These are phyloP conservation scores for Silene vulgaris DNA, from an alignment of 179 eudicot species.

Conservation along the genomic window DNA sequence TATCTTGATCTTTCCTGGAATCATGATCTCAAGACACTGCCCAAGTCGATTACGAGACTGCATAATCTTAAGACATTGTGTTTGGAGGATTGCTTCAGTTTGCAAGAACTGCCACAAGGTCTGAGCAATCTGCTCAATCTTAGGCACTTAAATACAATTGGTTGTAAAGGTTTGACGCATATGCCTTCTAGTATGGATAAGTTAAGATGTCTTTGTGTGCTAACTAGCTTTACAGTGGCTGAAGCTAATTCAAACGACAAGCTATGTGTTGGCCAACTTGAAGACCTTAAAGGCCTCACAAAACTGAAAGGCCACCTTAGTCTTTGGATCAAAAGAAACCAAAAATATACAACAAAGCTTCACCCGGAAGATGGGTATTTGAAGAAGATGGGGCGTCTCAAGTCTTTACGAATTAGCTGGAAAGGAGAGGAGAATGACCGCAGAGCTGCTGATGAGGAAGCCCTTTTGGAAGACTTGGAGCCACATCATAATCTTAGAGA, in stretches of 20 bases:
- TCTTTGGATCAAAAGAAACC: slow-evolving; percentile 11
- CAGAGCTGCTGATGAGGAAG: neutral
- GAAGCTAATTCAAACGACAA: neutral
- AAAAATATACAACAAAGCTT: neutral
- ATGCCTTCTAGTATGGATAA: slow-evolving; percentile 28
- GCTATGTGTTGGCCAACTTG: neutral
- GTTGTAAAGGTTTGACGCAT: slow-evolving; percentile 4
- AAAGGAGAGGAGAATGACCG: neutral
- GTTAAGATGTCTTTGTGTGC: slow-evolving; percentile 26
- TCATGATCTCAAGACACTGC: slow-evolving; percentile 5
- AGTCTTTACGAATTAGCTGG: neutral
- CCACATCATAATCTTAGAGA: slow-evolving; percentile 18
- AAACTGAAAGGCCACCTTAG: slow-evolving; percentile 17
- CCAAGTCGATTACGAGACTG: slow-evolving; percentile 7
- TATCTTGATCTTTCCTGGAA: slow-evolving; percentile 24
- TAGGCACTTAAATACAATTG: slow-evolving; percentile 11
- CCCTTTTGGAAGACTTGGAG: neutral
- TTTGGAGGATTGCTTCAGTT: slow-evolving; percentile 12
- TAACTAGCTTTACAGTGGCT: slow-evolving; percentile 29
- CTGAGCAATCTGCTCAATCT: slow-evolving; percentile 12
- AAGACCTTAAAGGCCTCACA: slow-evolving; percentile 17
- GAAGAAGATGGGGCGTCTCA: slow-evolving; percentile 16
- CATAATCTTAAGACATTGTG: slow-evolving; percentile 19
- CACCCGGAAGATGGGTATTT: neutral
- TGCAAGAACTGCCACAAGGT: slow-evolving; percentile 20